Conservation (phyloP, 768 basidiomycete species). For the Hydnomerulius pinastri region DNA sequence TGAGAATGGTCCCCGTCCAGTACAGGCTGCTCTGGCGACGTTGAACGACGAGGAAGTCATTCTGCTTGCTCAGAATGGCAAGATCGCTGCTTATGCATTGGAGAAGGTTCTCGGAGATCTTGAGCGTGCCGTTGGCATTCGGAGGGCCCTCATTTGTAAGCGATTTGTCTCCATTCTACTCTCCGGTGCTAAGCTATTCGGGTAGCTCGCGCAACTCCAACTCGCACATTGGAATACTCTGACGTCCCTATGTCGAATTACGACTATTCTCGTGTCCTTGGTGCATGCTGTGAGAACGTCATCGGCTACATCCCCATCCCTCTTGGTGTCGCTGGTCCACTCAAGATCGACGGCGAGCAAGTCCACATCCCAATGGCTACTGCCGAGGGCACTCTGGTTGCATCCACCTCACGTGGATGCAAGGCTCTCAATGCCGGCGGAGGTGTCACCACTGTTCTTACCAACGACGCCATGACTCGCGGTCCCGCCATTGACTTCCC, state of each 20-base stretch:
- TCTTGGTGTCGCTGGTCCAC: slow-evolving; percentile 94
- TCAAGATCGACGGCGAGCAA: slow-evolving; percentile 82
- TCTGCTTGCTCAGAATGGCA: slow-evolving; percentile 82
- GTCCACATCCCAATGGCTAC: slow-evolving; percentile 99
- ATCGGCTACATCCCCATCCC: slow-evolving; percentile 96
- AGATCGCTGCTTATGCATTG: slow-evolving; percentile 92
- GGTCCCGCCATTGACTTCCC: slow-evolving; percentile 99
- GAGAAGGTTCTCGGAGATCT: slow-evolving; percentile 93
- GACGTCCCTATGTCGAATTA: slow-evolving; percentile 83
- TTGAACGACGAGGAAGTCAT: slow-evolving; percentile 94
- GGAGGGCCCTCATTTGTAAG: slow-evolving; percentile 90
- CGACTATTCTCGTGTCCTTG: slow-evolving; percentile 92
- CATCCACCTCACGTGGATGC: slow-evolving; percentile 95
- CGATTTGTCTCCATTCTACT: neutral
- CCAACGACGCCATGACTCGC: slow-evolving; percentile 94
- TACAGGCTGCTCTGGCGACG: slow-evolving; percentile 54
- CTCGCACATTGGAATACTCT: slow-evolving; percentile 81
- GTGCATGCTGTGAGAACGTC: slow-evolving; percentile 99
- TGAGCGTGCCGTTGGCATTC: slow-evolving; percentile 83
- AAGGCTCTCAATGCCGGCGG: slow-evolving; percentile 97
- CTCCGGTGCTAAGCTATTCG: slow-evolving; percentile 8
- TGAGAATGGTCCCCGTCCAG: slow-evolving; percentile 68
- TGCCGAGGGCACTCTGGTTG: slow-evolving; percentile 98
- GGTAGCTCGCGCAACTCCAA: slow-evolving; percentile 80
- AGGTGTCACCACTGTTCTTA: slow-evolving; percentile 92